A percentile compares a stretch with the other conserved stretches of the same genome.
Evolutionary conservation across 169 alveolate genomes (phyloP).

Genomic region (Cyclospora cayetanensis): DNA sequence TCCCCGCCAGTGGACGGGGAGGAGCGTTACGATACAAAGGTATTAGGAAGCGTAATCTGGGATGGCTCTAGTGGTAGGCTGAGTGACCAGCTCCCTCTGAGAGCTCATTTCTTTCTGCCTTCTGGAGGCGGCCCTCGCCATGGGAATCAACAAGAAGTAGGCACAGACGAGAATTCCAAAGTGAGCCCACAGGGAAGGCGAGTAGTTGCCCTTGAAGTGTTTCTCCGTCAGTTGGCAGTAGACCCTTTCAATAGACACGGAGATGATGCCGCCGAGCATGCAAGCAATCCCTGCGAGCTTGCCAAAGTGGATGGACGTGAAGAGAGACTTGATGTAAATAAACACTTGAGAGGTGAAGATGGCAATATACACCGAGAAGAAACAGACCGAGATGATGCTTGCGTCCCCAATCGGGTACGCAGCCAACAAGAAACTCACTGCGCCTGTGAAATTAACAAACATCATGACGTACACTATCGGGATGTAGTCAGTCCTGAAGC

Average conservation of each 20-base stretch:
- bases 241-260: not conserved
- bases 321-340: constrained; percentile 4
- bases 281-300: constrained; percentile 56
- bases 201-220: not conserved
- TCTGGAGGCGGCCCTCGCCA: not conserved
- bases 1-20: too few species aligned
- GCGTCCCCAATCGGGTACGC: not conserved
- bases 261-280: constrained; percentile 56
- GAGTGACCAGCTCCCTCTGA: not conserved
- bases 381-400: not conserved
- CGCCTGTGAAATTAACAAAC: not conserved
- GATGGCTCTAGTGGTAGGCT: not conserved
- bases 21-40: too few species aligned
- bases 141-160: constrained; percentile 1
- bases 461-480: constrained; percentile 25
- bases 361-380: constrained; percentile 48
- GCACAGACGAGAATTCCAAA: not conserved
- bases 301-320: constrained; percentile 65
- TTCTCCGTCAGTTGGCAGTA: constrained; percentile 35
- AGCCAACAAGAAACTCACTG: not conserved
- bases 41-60: too few species aligned
- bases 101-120: not conserved
- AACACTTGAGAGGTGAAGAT: constrained; percentile 62
- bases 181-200: not conserved
- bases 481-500: too few species aligned